A percentile compares a stretch with the other conserved stretches of the same genome.
phyloP scores from a whole-genome alignment of 2,329 filamentous ascomycete genomes.

The Xylariaceae sp. region DNA sequence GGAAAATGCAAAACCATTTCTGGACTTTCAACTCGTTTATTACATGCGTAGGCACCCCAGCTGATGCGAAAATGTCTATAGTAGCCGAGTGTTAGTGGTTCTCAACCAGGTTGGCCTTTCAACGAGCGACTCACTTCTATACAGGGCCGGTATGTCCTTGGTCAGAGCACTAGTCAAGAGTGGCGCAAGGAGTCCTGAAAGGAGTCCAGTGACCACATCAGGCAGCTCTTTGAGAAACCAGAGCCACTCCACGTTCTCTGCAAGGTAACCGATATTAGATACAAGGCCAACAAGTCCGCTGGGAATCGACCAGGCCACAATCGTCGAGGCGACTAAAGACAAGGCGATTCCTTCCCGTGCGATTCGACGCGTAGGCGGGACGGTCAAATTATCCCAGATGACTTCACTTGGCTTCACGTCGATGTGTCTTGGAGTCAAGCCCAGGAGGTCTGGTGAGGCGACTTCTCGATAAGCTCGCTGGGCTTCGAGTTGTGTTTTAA shows the following conservation, averaged over 20 bases:
- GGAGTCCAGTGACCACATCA: conserved; percentile 62
- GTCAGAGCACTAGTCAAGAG: conserved; percentile 77
- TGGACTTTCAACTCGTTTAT: conserved; percentile 73
- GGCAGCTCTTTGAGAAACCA: conserved; percentile 72
- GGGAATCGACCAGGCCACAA: conserved; percentile 80
- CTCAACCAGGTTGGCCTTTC: not conserved
- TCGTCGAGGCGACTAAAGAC: conserved; percentile 63
- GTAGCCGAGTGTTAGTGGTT: not conserved
- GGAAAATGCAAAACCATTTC: conserved; percentile 75
- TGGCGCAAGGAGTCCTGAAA: conserved; percentile 79
- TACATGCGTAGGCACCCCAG: conserved; percentile 66
- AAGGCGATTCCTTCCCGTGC: conserved; percentile 52
- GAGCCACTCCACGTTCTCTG: conserved; percentile 62
- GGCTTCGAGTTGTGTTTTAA: conserved; percentile 73
- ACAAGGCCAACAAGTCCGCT: conserved; percentile 78
- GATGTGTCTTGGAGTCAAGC: conserved; percentile 27
- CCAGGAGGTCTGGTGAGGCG: conserved; percentile 24
- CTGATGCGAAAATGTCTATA: conserved; percentile 62
- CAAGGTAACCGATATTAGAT: conserved; percentile 74
- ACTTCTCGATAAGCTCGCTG: conserved; percentile 72
- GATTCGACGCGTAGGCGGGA: conserved; percentile 35
- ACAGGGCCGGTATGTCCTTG: conserved; percentile 72
- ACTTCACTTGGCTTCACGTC: conserved; percentile 76
- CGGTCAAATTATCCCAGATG: conserved; percentile 74
- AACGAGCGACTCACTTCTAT: conserved; percentile 55